Conservation (phyloP, 2,329 filamentous ascomycete genomes). For the Phaeophleospora eucalypticola region DNA sequence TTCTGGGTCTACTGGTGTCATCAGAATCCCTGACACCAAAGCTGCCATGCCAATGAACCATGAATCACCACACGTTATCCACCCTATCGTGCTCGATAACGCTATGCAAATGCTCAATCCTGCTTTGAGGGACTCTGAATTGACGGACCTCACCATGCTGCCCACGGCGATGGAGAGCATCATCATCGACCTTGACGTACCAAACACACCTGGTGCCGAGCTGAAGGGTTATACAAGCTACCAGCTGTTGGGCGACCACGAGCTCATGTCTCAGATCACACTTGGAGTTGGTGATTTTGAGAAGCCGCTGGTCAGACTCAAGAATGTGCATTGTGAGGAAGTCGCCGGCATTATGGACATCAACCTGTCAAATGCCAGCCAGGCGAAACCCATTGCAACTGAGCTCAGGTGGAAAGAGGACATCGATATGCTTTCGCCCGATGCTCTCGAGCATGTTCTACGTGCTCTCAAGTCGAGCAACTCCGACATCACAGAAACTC, state of each 20-base stretch:
- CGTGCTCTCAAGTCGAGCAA: not conserved
- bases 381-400: slow-evolving; percentile 1
- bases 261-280: not conserved
- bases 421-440: slow-evolving; percentile 7
- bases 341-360: not conserved
- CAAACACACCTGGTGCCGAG: not conserved
- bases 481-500: not conserved
- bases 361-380: not conserved
- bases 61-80: slow-evolving; percentile 54
- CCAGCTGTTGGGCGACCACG: not conserved
- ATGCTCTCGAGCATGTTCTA: not conserved
- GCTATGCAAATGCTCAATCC: not conserved
- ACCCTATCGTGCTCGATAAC: slow-evolving; percentile 51
- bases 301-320: not conserved
- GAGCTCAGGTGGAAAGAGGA: slow-evolving; percentile 6
- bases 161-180: not conserved
- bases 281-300: not conserved
- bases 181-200: slow-evolving; percentile 3
- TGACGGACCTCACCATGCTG: not conserved
- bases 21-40: slow-evolving; percentile 36
- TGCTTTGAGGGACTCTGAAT: not conserved
- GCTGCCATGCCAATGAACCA: slow-evolving; percentile 52
- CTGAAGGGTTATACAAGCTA: not conserved
- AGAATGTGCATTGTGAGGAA: not conserved
- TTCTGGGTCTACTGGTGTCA: slow-evolving; percentile 2